These are phyloP conservation scores for Xylaria grammica DNA, from an alignment of 495 filamentous ascomycete genomes.

Conservation along the genomic window DNA sequence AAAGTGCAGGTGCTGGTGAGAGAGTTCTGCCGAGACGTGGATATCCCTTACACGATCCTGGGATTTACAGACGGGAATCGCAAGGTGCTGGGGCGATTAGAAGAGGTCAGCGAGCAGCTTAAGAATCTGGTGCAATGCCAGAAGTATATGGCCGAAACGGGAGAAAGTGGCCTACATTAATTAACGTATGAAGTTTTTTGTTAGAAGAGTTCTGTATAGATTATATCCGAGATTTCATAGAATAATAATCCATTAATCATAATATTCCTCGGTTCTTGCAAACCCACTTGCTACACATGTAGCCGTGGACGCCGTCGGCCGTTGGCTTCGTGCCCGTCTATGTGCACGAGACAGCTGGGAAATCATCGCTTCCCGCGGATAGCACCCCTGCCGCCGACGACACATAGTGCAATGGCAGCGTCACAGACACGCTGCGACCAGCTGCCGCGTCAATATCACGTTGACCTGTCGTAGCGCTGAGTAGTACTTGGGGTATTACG, in stretches of 20 bases:
- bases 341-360: background rate
- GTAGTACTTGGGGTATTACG: conserved; percentile 57
- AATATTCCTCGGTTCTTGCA: too few species aligned
- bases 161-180: conserved; percentile 44
- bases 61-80: conserved; percentile 52
- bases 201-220: background rate
- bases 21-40: conserved; percentile 49
- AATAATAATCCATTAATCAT: background rate
- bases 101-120: conserved; percentile 49
- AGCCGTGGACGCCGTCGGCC: background rate
- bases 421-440: conserved; percentile 40
- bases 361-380: background rate
- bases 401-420: conserved; percentile 58
- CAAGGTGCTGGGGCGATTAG: conserved; percentile 43
- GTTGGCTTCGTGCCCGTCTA: background rate
- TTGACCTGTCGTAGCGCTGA: conserved; percentile 46
- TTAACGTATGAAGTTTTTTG: background rate
- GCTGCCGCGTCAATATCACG: conserved; percentile 48
- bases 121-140: conserved; percentile 48
- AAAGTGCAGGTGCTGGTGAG: conserved; percentile 46
- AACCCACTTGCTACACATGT: background rate
- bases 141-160: conserved; percentile 49
- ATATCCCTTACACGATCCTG: conserved; percentile 49
- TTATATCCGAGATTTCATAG: background rate
- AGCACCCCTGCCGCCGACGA: conserved; percentile 38